Evolutionary conservation across 139 green algal species (phyloP), one percentile per base, ranked within the genome.

Genomic region (Desmodesmus armatus): DNA sequence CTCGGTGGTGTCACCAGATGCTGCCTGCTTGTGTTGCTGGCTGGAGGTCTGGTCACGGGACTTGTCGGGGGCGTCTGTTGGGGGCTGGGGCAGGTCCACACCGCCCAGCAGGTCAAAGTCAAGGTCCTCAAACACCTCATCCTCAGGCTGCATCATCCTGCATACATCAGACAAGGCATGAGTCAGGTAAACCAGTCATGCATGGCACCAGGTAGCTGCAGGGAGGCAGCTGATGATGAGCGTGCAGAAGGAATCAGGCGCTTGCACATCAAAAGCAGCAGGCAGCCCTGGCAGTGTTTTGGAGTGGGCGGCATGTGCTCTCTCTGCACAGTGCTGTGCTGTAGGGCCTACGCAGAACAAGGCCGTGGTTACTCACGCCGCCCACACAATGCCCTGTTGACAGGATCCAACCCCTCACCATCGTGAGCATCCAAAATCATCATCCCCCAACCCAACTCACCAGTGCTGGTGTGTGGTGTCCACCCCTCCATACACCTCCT

Each of bases 81-180:
- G 25, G 71, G 55, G 23, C 29, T 11, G 15, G 15, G 29, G 47
- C 35, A 82, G 13, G 29, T 70, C 75, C 53, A 82, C 5, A 13
- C 27, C 55, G 5, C 37, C 76, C 5, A 82, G 76, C 76, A 82
- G 39, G 74, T 82, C 51, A 49, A 82, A 51, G 53, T 82, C 76
- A 53, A 47, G 27, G 55, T 82, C 62, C 35, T 82, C 76, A 58
- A 82, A 82, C 55, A 82, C 58, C 76, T 82, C 76, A 40, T 82
- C 76, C n/a, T 67, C 41, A 65, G 47, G 76, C 25, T 65, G n/a
- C n/a, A n/a, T n/a, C n/a, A n/a, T 43, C 73, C 73, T 82, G 76
- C 55, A 55, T 7, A 75, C 0, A 49, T n/a, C n/a, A n/a, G n/a
- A n/a, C n/a, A n/a, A n/a, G n/a, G n/a, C n/a, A n/a, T n/a, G n/a